These are phyloP conservation scores for Pelargonium cotyledonis DNA, from an alignment of 441 rosid genomes.

Conservation along the genomic window DNA sequence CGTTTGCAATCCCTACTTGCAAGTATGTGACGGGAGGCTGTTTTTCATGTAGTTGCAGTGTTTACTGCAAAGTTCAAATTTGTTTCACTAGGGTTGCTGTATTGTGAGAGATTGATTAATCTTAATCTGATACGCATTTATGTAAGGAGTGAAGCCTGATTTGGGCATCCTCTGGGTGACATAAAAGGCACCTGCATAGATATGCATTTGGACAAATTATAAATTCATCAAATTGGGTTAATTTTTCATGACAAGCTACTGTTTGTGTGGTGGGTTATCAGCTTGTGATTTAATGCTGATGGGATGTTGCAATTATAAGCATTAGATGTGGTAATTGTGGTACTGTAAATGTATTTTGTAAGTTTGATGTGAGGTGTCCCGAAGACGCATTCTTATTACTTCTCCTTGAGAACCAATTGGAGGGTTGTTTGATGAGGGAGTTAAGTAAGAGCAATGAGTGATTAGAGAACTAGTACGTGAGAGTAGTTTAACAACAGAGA, in stretches of 20 bases:
- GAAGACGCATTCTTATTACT: not conserved
- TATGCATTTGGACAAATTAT: not conserved
- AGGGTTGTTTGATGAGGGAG: too few species aligned
- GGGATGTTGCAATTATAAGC: not conserved
- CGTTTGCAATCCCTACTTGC: too few species aligned
- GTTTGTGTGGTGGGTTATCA: not conserved
- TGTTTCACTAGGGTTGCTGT: too few species aligned
- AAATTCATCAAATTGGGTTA: not conserved
- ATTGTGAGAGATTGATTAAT: too few species aligned
- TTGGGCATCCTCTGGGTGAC: not conserved
- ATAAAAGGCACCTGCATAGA: not conserved
- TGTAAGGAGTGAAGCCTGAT: too few species aligned
- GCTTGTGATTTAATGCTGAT: not conserved
- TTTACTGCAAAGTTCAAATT: too few species aligned
- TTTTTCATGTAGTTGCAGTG: too few species aligned
- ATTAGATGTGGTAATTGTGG: not conserved
- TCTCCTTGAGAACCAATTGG: not conserved
- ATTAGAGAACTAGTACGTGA: not conserved
- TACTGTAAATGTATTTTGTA: not conserved
- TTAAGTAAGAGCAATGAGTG: not conserved
- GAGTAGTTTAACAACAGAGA: not conserved
- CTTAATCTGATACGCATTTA: too few species aligned
- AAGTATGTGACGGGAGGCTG: too few species aligned
- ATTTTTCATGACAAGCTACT: not conserved
- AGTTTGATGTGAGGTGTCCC: not conserved